These are phyloP conservation scores for Termitomyces sp. DNA, from an alignment of 768 basidiomycete species.

Conservation along the genomic window DNA sequence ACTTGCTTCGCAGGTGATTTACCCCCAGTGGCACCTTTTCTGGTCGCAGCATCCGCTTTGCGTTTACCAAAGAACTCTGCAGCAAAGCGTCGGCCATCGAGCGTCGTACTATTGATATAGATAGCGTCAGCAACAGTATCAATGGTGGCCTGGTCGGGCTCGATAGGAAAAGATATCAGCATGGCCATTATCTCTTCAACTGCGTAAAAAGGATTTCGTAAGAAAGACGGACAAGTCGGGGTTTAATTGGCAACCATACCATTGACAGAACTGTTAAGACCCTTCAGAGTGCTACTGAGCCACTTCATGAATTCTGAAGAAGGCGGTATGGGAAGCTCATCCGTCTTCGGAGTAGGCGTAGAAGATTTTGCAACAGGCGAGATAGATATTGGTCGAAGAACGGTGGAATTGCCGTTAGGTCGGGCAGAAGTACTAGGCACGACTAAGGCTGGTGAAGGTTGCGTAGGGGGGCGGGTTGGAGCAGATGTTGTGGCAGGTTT, in stretches of 20 bases:
- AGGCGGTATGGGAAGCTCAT: constrained; percentile 60
- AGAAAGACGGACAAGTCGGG: background rate
- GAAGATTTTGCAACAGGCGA: constrained; percentile 27
- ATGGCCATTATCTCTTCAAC: constrained; percentile 97
- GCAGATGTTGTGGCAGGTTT: constrained; percentile 39
- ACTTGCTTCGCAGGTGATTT: constrained; percentile 46
- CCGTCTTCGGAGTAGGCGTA: constrained; percentile 37
- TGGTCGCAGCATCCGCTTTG: constrained; percentile 68
- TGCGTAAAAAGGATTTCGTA: constrained; percentile 22
- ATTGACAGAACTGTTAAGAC: constrained; percentile 66
- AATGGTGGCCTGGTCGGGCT: constrained; percentile 72
- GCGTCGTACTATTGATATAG: constrained; percentile 89
- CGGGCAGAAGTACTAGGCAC: constrained; percentile 27
- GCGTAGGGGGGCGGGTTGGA: constrained; percentile 24
- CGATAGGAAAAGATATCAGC: constrained; percentile 90
- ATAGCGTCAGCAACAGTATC: constrained; percentile 96
- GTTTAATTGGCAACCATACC: constrained; percentile 29
- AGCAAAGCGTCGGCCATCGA: constrained; percentile 94
- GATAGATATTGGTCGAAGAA: constrained; percentile 29
- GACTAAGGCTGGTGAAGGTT: constrained; percentile 24
- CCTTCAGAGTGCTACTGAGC: constrained; percentile 82
- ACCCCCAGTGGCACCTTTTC: constrained; percentile 35
- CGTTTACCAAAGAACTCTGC: constrained; percentile 85
- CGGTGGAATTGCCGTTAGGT: constrained; percentile 29
- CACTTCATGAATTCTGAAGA: constrained; percentile 92